phyloP scores from a whole-genome alignment of 371 early-diverging fungal species.

The Mortierella sp. region DNA sequence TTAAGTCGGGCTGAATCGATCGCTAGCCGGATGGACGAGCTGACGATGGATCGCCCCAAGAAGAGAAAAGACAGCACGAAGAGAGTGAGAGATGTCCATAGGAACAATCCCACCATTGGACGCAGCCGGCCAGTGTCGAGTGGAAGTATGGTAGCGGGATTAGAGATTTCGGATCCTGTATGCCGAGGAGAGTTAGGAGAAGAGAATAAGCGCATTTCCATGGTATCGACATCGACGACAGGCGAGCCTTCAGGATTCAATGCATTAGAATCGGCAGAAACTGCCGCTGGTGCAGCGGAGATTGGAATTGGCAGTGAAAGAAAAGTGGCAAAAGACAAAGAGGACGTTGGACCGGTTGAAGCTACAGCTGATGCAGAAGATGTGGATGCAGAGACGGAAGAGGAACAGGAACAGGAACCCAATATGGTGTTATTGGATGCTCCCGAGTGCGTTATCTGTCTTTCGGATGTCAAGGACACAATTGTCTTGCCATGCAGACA shows the following conservation, averaged over 20 bases:
- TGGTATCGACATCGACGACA: neutral
- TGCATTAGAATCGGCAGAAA: neutral
- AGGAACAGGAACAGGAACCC: conserved; percentile 15
- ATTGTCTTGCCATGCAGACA: conserved; percentile 68
- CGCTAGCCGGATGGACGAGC: conserved; percentile 33
- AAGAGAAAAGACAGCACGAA: neutral
- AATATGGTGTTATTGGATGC: conserved; percentile 43
- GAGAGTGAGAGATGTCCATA: no score
- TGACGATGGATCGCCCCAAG: conserved; percentile 27
- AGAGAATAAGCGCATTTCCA: neutral
- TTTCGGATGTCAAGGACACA: conserved; percentile 65
- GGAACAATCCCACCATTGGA: no score
- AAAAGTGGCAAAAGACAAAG: neutral
- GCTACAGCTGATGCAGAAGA: conserved; percentile 1
- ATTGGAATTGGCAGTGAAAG: neutral
- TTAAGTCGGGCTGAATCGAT: conserved; percentile 51
- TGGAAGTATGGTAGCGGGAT: neutral
- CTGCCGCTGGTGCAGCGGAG: neutral
- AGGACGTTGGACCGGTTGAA: conserved; percentile 2
- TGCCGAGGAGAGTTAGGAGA: no score
- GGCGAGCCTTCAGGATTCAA: conserved; percentile 2
- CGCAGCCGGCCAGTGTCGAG: conserved; percentile 4
- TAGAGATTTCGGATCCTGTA: conserved; percentile 14
- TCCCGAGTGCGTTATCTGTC: conserved; percentile 66
- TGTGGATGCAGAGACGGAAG: neutral